Conservation (phyloP, 106 monocot genomes). For the Dioscorea alata region DNA sequence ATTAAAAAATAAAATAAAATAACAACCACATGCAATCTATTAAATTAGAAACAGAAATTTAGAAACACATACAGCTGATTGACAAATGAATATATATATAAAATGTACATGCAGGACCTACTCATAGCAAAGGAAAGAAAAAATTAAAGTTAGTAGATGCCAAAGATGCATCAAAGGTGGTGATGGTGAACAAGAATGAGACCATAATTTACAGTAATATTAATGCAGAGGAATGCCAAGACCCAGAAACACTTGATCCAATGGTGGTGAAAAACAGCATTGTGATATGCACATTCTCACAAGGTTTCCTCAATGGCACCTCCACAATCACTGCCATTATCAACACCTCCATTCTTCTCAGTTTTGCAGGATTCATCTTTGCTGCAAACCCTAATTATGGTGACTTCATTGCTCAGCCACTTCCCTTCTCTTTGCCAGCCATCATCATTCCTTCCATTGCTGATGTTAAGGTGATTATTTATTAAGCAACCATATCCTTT, state of each 20-base stretch:
- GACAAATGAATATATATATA: too few species aligned
- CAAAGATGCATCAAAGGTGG: conserved; percentile 30
- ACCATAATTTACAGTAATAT: too few species aligned
- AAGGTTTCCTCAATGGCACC: conserved; percentile 48
- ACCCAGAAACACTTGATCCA: conserved; percentile 27
- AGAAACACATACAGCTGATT: too few species aligned
- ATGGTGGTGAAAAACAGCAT: conserved; percentile 32
- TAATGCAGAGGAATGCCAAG: conserved; percentile 55
- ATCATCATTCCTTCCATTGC: conserved; percentile 45
- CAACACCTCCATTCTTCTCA: conserved; percentile 40
- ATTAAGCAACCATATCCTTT: too few species aligned
- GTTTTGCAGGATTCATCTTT: conserved; percentile 58
- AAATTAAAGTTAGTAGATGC: conserved; percentile 49
- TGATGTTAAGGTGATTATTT: conserved; percentile 13
- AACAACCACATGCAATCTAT: too few species aligned
- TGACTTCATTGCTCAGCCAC: conserved; percentile 53
- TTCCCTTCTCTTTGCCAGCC: conserved; percentile 63
- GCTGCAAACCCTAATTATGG: conserved; percentile 57
- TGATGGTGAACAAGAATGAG: too few species aligned
- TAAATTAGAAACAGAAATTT: too few species aligned
- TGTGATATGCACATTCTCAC: conserved; percentile 64
- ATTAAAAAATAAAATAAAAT: too few species aligned
- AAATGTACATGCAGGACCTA: conserved; percentile 44
- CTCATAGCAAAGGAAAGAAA: conserved; percentile 27
- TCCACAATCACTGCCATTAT: conserved; percentile 42